Conservation (phyloP, 495 filamentous ascomycete species). For the Xylaria palmicola region DNA sequence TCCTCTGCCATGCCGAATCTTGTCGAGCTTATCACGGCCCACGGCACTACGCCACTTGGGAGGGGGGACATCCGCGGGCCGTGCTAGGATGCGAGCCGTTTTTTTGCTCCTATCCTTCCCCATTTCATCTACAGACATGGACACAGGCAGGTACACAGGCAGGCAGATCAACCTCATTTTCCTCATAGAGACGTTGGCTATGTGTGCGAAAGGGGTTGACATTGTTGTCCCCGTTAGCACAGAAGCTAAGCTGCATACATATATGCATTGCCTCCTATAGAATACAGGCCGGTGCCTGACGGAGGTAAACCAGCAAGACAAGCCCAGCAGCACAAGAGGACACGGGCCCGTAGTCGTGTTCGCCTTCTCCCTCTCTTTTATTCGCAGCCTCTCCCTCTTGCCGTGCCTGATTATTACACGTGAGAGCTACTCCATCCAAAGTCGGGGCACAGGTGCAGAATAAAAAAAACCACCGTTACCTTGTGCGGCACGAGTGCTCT, state of each 20-base stretch:
- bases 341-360: neutral
- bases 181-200: no score
- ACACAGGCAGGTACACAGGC: no score
- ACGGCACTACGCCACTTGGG: neutral
- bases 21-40: neutral
- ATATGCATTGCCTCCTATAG: no score
- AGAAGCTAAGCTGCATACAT: no score
- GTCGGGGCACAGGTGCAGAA: neutral
- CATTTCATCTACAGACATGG: neutral
- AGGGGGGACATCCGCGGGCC: neutral
- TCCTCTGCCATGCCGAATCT: neutral
- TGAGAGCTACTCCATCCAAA: neutral
- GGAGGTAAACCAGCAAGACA: no score
- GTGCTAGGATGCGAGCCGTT: slow-evolving; percentile 8
- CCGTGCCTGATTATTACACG: neutral
- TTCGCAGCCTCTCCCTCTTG: neutral
- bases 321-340: neutral
- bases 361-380: neutral
- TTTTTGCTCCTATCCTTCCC: neutral
- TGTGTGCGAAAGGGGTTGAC: no score
- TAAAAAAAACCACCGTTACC: no score
- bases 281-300: no score
- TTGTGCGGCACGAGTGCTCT: neutral
- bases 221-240: no score
- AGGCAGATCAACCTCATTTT: no score